Evolutionary conservation across 495 filamentous ascomycete genomes (phyloP), one percentile per base, ranked within the genome.

Genomic region (Beverwykella pulmonaria): DNA sequence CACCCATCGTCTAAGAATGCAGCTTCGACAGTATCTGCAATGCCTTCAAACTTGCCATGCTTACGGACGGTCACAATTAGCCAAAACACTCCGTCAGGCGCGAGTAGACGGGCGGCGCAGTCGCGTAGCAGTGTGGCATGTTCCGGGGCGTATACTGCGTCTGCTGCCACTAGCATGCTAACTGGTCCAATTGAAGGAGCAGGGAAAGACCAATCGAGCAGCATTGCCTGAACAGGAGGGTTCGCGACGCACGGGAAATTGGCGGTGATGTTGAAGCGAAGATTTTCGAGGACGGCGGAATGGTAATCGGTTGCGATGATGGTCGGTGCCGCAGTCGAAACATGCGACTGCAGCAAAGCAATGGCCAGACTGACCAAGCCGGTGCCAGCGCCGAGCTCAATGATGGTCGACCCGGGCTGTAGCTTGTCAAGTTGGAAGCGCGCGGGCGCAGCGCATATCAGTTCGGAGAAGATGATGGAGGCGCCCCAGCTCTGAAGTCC

Each of bases 401-500:
- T 53, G 25, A 68, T 46, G 19, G 22, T 57, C 12, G 34, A 1
- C 3, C 30, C 26, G 4, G 52, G 20, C 27, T 46, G 19, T 12
- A 67, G 25, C 1, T 32, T n/a, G 10, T 59, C 30, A 2, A 63
- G 22, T 4, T 20, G 52, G 27, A 68, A 68, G 22, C 59, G 36
- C 25, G 17, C 6, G 25, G 65, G 65, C 1, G 15, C 10, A 1
- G 39, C 25, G 52, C 65, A 68, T 22, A 68, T 53, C n/a, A 57
- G 1, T 1, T 23, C 39, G 1, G 65, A 61, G 12, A 68, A 34
- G 27, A 68, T 50, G 23, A 62, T 68, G 12, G 56, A 61, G n/a
- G 65, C 65, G 50, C 65, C 65, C 65, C 65, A 68, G 53, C 59
- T 68, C 46, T 68, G 65, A 8, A 63, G 58, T 22, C 65, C 65